Conservation (phyloP, 108 stramenopile genomes). For the Skeletonema menzelii region DNA sequence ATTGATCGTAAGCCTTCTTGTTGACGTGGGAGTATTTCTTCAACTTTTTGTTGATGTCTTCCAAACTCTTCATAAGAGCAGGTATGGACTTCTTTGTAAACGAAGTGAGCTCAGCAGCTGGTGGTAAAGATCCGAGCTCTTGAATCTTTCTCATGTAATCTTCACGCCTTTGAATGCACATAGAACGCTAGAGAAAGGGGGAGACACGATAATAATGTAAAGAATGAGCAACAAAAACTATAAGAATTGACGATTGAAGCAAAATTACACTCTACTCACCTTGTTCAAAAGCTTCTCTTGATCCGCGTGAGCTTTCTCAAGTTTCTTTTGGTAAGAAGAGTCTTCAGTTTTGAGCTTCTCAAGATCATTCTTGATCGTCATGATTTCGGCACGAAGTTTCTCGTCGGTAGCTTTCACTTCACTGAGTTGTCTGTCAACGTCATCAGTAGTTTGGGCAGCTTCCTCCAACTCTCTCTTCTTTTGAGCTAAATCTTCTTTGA, state of each 20-base stretch:
- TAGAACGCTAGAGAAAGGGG: conserved; percentile 61
- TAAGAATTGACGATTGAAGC: not conserved
- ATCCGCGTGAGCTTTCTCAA: conserved; percentile 69
- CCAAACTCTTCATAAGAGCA: conserved; percentile 82
- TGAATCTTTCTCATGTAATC: conserved; percentile 89
- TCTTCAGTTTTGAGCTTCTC: conserved; percentile 77
- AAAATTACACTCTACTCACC: conserved; percentile 36
- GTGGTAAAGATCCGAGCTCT: conserved; percentile 92
- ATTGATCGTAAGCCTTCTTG: conserved; percentile 99
- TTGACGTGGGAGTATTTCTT: conserved; percentile 98
- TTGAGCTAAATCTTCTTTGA: conserved; percentile 62
- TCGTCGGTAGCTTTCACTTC: conserved; percentile 61
- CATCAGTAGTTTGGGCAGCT: conserved; percentile 56
- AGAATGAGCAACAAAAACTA: conserved; percentile 5
- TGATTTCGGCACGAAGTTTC: conserved; percentile 59
- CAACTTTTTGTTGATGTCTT: conserved; percentile 88
- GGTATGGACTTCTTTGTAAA: conserved; percentile 72
- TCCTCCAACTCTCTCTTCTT: conserved; percentile 65
- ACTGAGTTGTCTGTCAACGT: conserved; percentile 57
- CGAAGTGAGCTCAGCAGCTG: conserved; percentile 75
- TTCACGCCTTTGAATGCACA: conserved; percentile 85
- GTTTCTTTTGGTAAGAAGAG: conserved; percentile 53
- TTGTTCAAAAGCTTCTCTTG: conserved; percentile 85
- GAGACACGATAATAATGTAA: not conserved
- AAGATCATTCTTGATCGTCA: conserved; percentile 72